A percentile compares a stretch with the other conserved stretches of the same genome.
These are phyloP conservation scores for Sclerotinia minor DNA, from an alignment of 2,329 filamentous ascomycete species.

Conservation along the genomic window DNA sequence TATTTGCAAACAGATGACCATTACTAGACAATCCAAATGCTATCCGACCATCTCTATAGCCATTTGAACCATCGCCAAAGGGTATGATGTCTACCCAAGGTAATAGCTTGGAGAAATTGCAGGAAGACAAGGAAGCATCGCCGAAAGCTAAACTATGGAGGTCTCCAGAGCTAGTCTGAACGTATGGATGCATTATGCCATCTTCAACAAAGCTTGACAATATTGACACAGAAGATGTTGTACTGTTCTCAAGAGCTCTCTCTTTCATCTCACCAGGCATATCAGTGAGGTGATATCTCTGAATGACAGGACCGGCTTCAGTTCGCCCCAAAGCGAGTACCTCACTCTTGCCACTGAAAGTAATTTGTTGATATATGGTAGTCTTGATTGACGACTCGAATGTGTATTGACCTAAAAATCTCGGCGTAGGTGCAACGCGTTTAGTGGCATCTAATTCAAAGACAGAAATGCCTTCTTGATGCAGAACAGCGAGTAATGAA, in stretches of 20 bases:
- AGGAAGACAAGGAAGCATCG: conserved; percentile 34
- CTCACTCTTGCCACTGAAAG: conserved; percentile 34
- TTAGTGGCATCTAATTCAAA: conserved; percentile 67
- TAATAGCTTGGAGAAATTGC: conserved; percentile 39
- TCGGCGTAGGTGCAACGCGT: conserved; percentile 51
- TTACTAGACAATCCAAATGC: conserved; percentile 66
- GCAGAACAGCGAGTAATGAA: conserved; percentile 69
- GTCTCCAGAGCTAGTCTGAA: conserved; percentile 37
- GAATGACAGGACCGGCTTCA: conserved; percentile 29
- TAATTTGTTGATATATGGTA: conserved; percentile 36
- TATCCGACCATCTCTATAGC: conserved; percentile 33
- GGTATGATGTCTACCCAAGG: conserved; percentile 42
- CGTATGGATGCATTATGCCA: conserved; percentile 33
- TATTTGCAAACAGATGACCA: conserved; percentile 78
- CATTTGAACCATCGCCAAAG: conserved; percentile 28
- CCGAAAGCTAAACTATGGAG: conserved; percentile 37
- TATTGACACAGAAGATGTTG: conserved; percentile 30
- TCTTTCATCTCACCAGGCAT: conserved; percentile 37
- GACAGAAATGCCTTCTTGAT: conserved; percentile 63
- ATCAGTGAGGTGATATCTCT: conserved; percentile 36
- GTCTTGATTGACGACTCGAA: conserved; percentile 42
- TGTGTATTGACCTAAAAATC: conserved; percentile 45
- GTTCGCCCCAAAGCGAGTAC: conserved; percentile 33
- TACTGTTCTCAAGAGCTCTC: conserved; percentile 22
- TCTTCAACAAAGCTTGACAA: conserved; percentile 37